A percentile compares a stretch with the other conserved stretches of the same genome.
phyloP scores from a whole-genome alignment of 257 asterid species.

The Solanum clarkiae region DNA sequence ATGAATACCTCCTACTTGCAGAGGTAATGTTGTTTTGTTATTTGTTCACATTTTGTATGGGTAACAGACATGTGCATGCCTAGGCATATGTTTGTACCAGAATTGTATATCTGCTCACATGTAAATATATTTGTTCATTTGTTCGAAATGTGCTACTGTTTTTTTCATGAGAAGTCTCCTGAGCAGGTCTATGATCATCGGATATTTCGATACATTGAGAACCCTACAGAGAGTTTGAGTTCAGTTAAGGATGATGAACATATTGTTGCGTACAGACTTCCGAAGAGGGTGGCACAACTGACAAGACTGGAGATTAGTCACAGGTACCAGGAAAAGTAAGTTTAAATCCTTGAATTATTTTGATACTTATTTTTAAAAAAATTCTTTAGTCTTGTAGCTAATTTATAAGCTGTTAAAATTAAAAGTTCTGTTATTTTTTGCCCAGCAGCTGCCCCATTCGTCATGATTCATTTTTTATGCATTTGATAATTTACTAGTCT shows the following conservation, averaged over 20 bases:
- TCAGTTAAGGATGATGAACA: conserved; percentile 79
- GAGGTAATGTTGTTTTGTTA: conserved; percentile 39
- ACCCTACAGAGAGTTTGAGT: conserved; percentile 57
- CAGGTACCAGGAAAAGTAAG: conserved; percentile 63
- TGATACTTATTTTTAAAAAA: neutral
- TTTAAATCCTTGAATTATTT: neutral
- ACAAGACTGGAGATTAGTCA: conserved; percentile 76
- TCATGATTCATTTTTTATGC: neutral
- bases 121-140: neutral
- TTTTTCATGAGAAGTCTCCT: neutral
- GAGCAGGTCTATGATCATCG: conserved; percentile 76
- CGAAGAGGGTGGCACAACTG: conserved; percentile 35
- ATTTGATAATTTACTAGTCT: neutral
- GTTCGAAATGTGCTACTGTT: conserved; percentile 3
- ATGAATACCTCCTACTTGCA: conserved; percentile 81
- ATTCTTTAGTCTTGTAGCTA: neutral
- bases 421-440: neutral
- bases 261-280: conserved; percentile 87
- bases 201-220: conserved; percentile 65
- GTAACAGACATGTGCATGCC: neutral
- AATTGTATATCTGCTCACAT: neutral
- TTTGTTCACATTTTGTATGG: neutral
- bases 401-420: neutral
- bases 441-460: neutral
- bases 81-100: neutral